These are phyloP conservation scores for Backusella psychrophila DNA, from an alignment of 192 early-diverging fungal genomes.

Conservation along the genomic window DNA sequence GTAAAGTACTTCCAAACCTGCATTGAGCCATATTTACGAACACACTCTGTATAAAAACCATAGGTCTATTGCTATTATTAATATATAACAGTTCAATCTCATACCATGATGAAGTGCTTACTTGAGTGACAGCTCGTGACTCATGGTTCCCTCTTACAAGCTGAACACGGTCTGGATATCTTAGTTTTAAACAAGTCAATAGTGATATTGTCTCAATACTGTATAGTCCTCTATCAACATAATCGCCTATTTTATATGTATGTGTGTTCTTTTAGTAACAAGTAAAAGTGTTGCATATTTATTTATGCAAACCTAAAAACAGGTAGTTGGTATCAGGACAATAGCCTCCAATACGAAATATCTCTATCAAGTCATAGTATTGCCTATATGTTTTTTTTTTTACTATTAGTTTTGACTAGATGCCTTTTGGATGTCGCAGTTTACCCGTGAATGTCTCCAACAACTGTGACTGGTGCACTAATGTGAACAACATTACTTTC, in stretches of 20 bases:
- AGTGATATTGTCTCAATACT: constrained; percentile 92
- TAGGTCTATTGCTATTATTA: constrained; percentile 58
- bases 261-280: not conserved
- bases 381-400: constrained; percentile 54
- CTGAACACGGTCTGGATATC: constrained; percentile 86
- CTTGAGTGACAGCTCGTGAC: constrained; percentile 87
- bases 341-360: constrained; percentile 81
- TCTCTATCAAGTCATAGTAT: constrained; percentile 86
- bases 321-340: constrained; percentile 85
- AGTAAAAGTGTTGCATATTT: not conserved
- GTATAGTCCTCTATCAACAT: constrained; percentile 84
- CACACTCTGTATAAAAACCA: constrained; percentile 92
- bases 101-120: constrained; percentile 19
- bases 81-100: not conserved
- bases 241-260: constrained; percentile 58
- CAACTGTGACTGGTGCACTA: constrained; percentile 83
- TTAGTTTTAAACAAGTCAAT: constrained; percentile 82
- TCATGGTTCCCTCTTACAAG: constrained; percentile 96
- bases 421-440: not conserved
- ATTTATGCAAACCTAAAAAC: constrained; percentile 61
- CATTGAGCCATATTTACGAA: constrained; percentile 81
- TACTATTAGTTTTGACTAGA: not conserved
- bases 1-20: constrained; percentile 93
- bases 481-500: constrained; percentile 89
- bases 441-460: constrained; percentile 91